Evolutionary conservation across 495 filamentous ascomycete species (phyloP), one percentile per base, ranked within the genome.

Genomic region (Xylaria flabelliformis): DNA sequence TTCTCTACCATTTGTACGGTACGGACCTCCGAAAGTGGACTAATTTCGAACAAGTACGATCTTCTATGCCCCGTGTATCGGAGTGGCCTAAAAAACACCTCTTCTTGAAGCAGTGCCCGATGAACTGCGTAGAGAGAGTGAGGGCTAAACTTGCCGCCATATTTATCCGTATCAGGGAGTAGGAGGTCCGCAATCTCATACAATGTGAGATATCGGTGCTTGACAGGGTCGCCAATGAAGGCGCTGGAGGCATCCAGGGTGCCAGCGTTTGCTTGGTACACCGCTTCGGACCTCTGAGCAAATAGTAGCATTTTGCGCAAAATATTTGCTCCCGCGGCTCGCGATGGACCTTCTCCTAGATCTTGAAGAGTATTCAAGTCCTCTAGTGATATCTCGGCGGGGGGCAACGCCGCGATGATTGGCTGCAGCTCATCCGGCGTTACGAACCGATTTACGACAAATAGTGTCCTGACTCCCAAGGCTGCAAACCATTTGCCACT

Each of bases 401-500:
- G 70, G 0, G 93, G 94, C 44, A 97, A 80, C 76, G 89, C 90
- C 21, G 87, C 86, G 9, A 89, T 76, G 34, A 97, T 74, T 7
- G 88, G 83, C 17, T 85, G 78, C 17, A 96, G 75, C 58, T 90
- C 82, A 19, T 87, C 80, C 3, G 81, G 83, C 6, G 87, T 64
- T 21, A 89, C 86, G 78, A 95, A 95, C 1, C 80, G 80, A 68
- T 89, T 90, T 63, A 95, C 82, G 6, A 89, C 85, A 77, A 91
- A 95, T 61, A 88, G 83, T 8, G 90, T 74, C 58, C 81, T 75
- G 53, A 81, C 74, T 7, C 79, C 72, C 2, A 72, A 74, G 61
- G 84, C 83, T 46, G 91, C 83, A n/a, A 91, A 83, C 93, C 93
- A 97, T 73, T 89, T 89, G 29, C 94, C 94, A 39, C 86, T 83